A percentile compares a stretch with the other conserved stretches of the same genome.
Evolutionary conservation across 1,284 basidiomycete species (phyloP).

Genomic region (Rhodofomes roseus): DNA sequence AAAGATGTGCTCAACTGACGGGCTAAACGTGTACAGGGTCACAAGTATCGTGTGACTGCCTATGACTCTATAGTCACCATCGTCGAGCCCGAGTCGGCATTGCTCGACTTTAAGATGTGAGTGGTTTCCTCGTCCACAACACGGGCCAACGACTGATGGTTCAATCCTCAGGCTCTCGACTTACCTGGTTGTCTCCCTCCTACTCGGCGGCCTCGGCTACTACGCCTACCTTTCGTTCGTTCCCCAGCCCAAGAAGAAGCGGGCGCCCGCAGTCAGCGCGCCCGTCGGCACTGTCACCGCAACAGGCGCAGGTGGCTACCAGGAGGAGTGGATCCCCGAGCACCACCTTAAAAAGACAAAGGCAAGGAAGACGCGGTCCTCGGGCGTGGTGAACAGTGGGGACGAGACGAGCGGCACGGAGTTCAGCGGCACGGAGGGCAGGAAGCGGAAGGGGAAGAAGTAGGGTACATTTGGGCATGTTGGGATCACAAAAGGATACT

Average conservation of each 20-base stretch:
- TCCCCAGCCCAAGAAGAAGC: slow-evolving; percentile 54
- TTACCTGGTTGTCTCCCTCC: slow-evolving; percentile 67
- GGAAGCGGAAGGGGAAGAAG: slow-evolving; percentile 58
- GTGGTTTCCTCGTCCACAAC: slow-evolving; percentile 24
- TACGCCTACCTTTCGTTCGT: slow-evolving; percentile 66
- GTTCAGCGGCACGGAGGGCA: slow-evolving; percentile 54
- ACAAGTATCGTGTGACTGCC: slow-evolving; percentile 61
- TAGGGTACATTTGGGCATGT: slow-evolving; percentile 23
- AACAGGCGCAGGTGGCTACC: slow-evolving; percentile 71
- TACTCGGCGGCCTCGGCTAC: slow-evolving; percentile 67
- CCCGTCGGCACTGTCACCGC: slow-evolving; percentile 63
- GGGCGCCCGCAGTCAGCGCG: slow-evolving; percentile 40
- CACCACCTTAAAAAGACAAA: slow-evolving; percentile 77
- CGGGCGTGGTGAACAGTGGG: slow-evolving; percentile 49
- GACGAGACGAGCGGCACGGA: slow-evolving; percentile 66
- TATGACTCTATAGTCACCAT: slow-evolving; percentile 80
- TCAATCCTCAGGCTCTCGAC: slow-evolving; percentile 56
- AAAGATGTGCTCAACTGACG: too few relatives aligned
- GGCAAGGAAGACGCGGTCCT: slow-evolving; percentile 40
- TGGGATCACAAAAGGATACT: slow-evolving; percentile 13
- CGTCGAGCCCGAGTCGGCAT: slow-evolving; percentile 77
- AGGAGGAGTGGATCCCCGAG: slow-evolving; percentile 92
- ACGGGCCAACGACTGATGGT: background rate
- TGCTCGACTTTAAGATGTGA: slow-evolving; percentile 81
- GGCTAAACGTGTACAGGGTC: too few relatives aligned